Base-by-base conservation (phyloP, 768 basidiomycete genomes). In the Lepiota venenata region DNA sequence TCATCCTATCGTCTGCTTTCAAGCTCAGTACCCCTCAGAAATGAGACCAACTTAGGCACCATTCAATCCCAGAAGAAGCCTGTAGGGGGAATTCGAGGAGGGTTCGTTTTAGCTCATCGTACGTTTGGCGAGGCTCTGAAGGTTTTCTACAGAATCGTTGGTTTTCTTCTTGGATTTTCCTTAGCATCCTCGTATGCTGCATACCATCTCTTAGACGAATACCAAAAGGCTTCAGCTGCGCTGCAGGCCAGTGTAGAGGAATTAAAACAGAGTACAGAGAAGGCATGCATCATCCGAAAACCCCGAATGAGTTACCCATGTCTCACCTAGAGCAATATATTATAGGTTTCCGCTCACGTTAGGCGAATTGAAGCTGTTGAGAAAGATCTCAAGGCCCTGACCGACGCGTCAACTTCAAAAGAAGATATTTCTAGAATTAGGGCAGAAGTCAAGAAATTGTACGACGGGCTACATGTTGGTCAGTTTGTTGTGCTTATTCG, bases 131-230 rank as follows among this genome's bases (percentile, higher is more conserved):
- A 20, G 10, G 27, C 5, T 29, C 38, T 39, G n/a, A 52, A 45
- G 51, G 45, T 59, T 55, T 38, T 43, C 49, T 18, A 15, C 60
- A 93, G 91, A 46, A 82, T 93, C 51, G 79, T 93, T 39, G 91
- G 91, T 0, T 93, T 93, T 66, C 68, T 97, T 35, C 83, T 94
- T 60, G 94, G 93, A 1, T 95, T 96, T 74, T 93, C 93, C 4
- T 69, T 94, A 35, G 92, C 93, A 1, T 91, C 93, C 1, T 86
- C 89, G 0, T 82, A 85, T 61, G 91, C 92, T 39, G 87, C 92
- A 22, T 96, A 93, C 67, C 84, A 91, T 66, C 76, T 97, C 16
- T 71, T 95, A 44, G 92, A 96, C 58, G 94, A 96, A 72, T 93
- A 94, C 70, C 91, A 92, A 69, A 74, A 79, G 40, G 93, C 93